Conservation (phyloP, 345 rosid species). For the Cardamine occulta region DNA sequence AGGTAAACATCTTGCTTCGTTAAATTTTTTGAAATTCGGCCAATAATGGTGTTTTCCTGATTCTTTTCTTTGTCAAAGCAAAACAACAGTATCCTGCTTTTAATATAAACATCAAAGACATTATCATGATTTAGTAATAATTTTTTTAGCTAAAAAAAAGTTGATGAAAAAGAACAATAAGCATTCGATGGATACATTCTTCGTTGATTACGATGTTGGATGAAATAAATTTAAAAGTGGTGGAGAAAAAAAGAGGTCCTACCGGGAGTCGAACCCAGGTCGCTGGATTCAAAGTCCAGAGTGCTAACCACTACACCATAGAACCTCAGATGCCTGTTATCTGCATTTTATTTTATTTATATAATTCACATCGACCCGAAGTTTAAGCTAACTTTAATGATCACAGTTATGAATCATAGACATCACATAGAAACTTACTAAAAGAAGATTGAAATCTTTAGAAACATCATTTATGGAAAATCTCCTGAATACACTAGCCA, state of each 20-base stretch:
- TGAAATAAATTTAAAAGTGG: not conserved
- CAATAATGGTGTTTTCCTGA: too few species aligned
- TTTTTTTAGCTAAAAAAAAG: not conserved
- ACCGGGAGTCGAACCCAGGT: slow-evolving; percentile 98
- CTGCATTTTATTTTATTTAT: rapidly evolving
- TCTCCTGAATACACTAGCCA: not conserved
- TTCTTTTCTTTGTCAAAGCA: not conserved
- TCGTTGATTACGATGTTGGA: not conserved
- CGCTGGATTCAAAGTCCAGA: slow-evolving; percentile 99
- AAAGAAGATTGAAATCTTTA: not conserved
- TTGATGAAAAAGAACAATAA: not conserved
- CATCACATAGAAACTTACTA: not conserved
- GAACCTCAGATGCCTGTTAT: slow-evolving; percentile 41
- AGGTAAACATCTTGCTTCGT: not conserved
- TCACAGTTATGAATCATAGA: not conserved
- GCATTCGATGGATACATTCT: not conserved
- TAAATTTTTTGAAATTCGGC: not conserved
- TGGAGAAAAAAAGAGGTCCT: slow-evolving; percentile 55
- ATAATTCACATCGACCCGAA: too few species aligned
- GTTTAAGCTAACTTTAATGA: too few species aligned
- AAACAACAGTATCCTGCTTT: not conserved
- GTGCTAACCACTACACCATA: slow-evolving; percentile 99
- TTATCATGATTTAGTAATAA: too few species aligned
- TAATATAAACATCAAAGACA: too few species aligned
- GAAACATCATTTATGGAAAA: slow-evolving; percentile 3